A percentile compares a stretch with the other conserved stretches of the same genome.
phyloP scores from a whole-genome alignment of 2,329 filamentous ascomycete genomes.

The Trichoderma guizhouense region DNA sequence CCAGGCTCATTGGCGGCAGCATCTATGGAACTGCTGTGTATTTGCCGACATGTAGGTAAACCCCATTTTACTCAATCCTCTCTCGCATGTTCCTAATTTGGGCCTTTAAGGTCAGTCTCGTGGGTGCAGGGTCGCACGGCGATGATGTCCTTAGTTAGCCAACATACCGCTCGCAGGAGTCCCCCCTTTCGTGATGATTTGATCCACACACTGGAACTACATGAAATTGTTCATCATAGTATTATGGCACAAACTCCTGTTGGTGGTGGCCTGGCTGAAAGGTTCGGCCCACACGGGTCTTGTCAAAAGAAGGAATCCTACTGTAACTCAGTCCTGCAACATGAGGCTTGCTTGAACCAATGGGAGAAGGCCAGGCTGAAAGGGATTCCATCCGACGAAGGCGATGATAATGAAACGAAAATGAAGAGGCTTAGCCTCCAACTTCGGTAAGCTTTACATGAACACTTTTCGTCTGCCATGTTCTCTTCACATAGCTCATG shows the following conservation, averaged over 20 bases:
- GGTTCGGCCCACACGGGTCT: background rate
- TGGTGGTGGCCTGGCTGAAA: background rate
- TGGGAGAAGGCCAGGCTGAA: background rate
- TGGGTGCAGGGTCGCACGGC: background rate
- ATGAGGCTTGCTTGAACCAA: background rate
- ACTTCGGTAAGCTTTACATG: background rate
- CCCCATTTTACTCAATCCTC: rapidly evolving
- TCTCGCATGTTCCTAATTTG: background rate
- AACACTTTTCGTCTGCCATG: background rate
- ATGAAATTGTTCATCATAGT: background rate
- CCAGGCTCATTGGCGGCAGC: background rate
- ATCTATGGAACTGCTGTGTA: background rate
- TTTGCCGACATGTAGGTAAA: background rate
- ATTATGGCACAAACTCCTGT: background rate
- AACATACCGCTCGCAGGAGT: background rate
- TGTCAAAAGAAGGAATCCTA: background rate
- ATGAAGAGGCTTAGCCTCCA: background rate
- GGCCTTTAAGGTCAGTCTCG: background rate
- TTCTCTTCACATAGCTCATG: background rate
- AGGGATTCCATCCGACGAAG: background rate
- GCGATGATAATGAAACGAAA: background rate
- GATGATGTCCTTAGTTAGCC: background rate
- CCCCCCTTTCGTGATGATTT: background rate
- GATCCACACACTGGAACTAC: background rate
- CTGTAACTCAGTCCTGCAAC: background rate